Evolutionary conservation across 352 stramenopile genomes (phyloP).

Genomic region (Globisporangium spiculum): DNA sequence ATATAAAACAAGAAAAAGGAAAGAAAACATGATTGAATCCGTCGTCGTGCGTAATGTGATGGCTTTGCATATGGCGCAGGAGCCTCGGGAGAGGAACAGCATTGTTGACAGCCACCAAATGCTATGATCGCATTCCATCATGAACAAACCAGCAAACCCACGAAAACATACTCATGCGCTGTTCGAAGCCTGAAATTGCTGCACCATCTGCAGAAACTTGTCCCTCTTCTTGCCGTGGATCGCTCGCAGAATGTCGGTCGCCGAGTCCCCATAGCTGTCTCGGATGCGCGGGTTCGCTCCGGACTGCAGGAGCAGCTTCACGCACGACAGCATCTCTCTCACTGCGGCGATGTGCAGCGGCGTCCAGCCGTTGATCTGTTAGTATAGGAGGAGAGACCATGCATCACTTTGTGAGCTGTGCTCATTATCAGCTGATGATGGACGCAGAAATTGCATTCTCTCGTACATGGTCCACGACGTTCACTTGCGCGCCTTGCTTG

Average conservation of each 20-base stretch:
- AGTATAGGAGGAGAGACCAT: neutral
- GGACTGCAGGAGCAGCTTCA: conserved; percentile 42
- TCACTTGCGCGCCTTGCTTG: conserved; percentile 33
- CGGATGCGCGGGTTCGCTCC: conserved; percentile 35
- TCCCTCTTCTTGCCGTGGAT: conserved; percentile 42
- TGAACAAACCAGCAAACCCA: neutral
- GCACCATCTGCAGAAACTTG: conserved; percentile 42
- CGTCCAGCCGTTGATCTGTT: conserved; percentile 60
- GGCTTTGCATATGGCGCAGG: neutral
- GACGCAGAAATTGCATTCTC: neutral
- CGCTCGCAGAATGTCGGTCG: conserved; percentile 33
- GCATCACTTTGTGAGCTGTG: neutral
- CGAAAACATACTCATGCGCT: neutral
- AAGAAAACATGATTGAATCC: neutral
- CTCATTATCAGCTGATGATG: neutral
- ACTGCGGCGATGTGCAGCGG: conserved; percentile 64
- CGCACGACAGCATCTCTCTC: conserved; percentile 40
- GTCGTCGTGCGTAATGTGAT: neutral
- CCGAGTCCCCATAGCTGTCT: conserved; percentile 57
- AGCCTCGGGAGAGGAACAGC: neutral
- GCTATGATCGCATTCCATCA: conserved; percentile 1
- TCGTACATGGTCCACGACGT: conserved; percentile 60
- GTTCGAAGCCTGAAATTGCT: conserved; percentile 18
- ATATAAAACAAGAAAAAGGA: neutral
- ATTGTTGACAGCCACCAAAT: neutral